Percentiles rank a stretch among this genome's conserved stretches.
phyloP scores from a whole-genome alignment of 768 basidiomycete species.

The Clavulina sp. region DNA sequence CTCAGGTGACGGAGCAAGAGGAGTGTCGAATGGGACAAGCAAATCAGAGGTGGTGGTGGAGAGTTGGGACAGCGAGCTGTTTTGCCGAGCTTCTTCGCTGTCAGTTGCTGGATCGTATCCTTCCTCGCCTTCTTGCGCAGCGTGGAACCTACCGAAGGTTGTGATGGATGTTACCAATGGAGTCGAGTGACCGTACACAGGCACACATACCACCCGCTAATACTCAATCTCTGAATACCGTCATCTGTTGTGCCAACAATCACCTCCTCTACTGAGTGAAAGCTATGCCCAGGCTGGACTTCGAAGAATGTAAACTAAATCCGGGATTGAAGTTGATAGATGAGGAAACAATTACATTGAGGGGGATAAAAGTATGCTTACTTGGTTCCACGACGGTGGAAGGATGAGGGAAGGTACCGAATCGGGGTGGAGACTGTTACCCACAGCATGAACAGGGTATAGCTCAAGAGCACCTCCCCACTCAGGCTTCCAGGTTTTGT shows the following conservation, averaged over 20 bases:
- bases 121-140: conserved; percentile 77
- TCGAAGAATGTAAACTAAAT: conserved; percentile 27
- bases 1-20: background rate
- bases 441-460: conserved; percentile 53
- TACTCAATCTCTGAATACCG: conserved; percentile 59
- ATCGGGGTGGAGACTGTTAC: conserved; percentile 53
- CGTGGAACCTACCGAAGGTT: conserved; percentile 40
- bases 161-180: background rate
- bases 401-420: conserved; percentile 45
- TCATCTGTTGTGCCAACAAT: conserved; percentile 58
- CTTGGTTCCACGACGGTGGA: conserved; percentile 71
- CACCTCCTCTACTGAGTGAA: conserved; percentile 95
- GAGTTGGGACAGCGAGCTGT: conserved; percentile 84
- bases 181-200: background rate
- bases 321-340: conserved; percentile 87
- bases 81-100: conserved; percentile 26
- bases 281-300: conserved; percentile 89
- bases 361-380: conserved; percentile 44
- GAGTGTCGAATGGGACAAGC: conserved; percentile 2
- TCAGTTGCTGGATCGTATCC: conserved; percentile 44
- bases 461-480: conserved; percentile 93
- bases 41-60: conserved; percentile 31
- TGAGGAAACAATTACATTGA: conserved; percentile 52
- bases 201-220: conserved; percentile 59
- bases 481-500: conserved; percentile 48